Evolutionary conservation across 2,329 filamentous ascomycete species (phyloP), one percentile per base, ranked within the genome.

Genomic region (Acrocalymma vagum): DNA sequence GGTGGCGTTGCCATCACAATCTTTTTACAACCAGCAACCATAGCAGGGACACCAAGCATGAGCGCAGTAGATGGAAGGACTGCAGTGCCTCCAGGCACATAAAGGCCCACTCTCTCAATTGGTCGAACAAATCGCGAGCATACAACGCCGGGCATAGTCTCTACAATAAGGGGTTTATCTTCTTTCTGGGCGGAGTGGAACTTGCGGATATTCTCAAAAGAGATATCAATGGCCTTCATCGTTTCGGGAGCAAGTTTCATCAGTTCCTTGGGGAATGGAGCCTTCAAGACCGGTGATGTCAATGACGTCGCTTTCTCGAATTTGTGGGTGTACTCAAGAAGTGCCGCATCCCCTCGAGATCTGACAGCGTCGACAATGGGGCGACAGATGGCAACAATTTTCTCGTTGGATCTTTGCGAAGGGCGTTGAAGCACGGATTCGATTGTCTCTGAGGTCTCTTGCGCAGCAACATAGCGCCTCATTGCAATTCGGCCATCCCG

Each of bases 61-160:
- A 99, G 86, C 3, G 94, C 94, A 6, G 94, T 97, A 40, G 91
- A 96, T 9, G 94, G 94, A 26, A 99, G 79, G n/a, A 99, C 94
- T 2, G 94, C 94, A 2, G 94, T 99, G 48, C 94, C 94, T 42
- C 94, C 94, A 6, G 94, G 94, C 11, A 99, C 87, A 71, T 99
- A 99, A 5, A 96, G 79, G 51, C 94, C 94, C n/a, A 99, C 94
- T 24, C 91, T 82, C 72, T 97, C 94, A 51, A 99, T 97, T 0
- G 94, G 87, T 14, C 94, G 82, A 9, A 86, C 85, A 74, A 99
- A 97, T 44, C 94, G 90, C 50, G 90, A 95, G 77, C 94, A 99
- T 18, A 94, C 79, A 3, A 99, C 91, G 21, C 94, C 94, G 1
- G 94, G 94, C 94, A 99, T 99, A 1, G 94, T 99, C 77, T 97